Conservation (phyloP, 2,329 filamentous ascomycete genomes). For the Calonectria leucothoes region DNA sequence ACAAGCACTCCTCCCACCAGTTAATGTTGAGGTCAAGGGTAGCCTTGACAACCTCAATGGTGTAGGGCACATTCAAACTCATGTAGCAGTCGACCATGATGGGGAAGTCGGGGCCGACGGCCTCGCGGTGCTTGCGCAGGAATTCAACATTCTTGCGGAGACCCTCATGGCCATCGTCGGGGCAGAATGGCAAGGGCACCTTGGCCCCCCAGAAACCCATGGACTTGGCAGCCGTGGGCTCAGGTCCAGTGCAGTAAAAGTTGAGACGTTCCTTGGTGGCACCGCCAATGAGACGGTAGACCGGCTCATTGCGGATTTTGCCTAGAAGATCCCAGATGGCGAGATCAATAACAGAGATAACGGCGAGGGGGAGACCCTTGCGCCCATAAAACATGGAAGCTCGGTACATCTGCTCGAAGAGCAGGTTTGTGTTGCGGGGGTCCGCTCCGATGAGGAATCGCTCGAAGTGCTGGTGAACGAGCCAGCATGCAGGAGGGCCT, state of each 20-base stretch:
- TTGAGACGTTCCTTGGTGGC: slow-evolving; percentile 85
- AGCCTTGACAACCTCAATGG: slow-evolving; percentile 88
- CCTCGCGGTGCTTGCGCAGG: slow-evolving; percentile 84
- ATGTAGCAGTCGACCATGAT: slow-evolving; percentile 98
- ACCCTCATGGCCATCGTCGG: slow-evolving; percentile 85
- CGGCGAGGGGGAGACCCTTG: slow-evolving; percentile 88
- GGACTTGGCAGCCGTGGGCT: slow-evolving; percentile 80
- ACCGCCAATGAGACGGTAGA: slow-evolving; percentile 94
- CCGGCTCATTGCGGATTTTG: slow-evolving; percentile 91
- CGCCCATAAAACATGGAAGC: slow-evolving; percentile 96
- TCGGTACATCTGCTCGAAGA: slow-evolving; percentile 98
- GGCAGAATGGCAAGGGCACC: slow-evolving; percentile 89
- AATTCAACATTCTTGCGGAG: slow-evolving; percentile 92
- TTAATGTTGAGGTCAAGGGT: slow-evolving; percentile 89
- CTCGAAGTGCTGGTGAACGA: slow-evolving; percentile 93
- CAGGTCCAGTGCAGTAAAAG: slow-evolving; percentile 96
- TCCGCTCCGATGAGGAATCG: slow-evolving; percentile 91
- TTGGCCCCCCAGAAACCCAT: slow-evolving; percentile 95
- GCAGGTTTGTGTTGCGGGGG: slow-evolving; percentile 88
- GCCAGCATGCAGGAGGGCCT: slow-evolving; percentile 92
- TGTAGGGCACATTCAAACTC: slow-evolving; percentile 93
- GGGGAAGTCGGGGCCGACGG: slow-evolving; percentile 89
- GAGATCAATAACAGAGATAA: slow-evolving; percentile 94
- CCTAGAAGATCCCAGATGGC: slow-evolving; percentile 93
- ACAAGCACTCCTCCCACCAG: slow-evolving; percentile 97